Evolutionary conservation across 225 moss, liverwort and hornwort species (phyloP).

Genomic region (Asterella californica): DNA sequence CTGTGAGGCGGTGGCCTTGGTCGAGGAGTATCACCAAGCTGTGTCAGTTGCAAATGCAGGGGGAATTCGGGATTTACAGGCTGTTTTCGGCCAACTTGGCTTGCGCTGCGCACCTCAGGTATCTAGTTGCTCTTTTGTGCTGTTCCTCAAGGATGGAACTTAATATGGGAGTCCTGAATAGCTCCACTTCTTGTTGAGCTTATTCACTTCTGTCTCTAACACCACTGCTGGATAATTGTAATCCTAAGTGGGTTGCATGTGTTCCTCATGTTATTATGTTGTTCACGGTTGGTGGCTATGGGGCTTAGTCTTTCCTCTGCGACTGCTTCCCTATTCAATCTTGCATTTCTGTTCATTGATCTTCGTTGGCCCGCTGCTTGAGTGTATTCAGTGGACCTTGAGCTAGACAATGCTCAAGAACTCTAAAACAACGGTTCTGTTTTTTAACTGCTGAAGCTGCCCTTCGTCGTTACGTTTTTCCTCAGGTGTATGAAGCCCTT

Average conservation of each 20-base stretch:
- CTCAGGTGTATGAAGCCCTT: slow-evolving; percentile 86
- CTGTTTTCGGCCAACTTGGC: slow-evolving; percentile 77
- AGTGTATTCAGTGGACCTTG: background rate
- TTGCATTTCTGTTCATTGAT: background rate
- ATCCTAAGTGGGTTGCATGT: background rate
- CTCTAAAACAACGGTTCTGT: background rate
- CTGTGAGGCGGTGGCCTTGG: slow-evolving; percentile 79
- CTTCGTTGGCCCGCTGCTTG: background rate
- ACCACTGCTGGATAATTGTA: background rate
- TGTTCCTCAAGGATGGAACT: background rate
- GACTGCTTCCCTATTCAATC: background rate
- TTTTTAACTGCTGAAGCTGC: background rate
- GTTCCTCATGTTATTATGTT: background rate
- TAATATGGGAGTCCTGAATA: background rate
- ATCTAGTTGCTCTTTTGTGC: background rate
- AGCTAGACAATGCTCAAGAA: background rate
- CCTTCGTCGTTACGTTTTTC: background rate
- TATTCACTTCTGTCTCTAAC: background rate
- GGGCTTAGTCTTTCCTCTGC: background rate
- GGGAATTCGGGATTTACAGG: slow-evolving; percentile 85
- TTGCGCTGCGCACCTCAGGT: slow-evolving; percentile 83
- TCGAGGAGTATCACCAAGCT: slow-evolving; percentile 94
- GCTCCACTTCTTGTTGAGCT: background rate
- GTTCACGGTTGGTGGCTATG: no score
- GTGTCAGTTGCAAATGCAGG: slow-evolving; percentile 83